A percentile compares a stretch with the other conserved stretches of the same genome.
Conservation (phyloP, 2,329 filamentous ascomycete species). For the Penicillium rolfsii region DNA sequence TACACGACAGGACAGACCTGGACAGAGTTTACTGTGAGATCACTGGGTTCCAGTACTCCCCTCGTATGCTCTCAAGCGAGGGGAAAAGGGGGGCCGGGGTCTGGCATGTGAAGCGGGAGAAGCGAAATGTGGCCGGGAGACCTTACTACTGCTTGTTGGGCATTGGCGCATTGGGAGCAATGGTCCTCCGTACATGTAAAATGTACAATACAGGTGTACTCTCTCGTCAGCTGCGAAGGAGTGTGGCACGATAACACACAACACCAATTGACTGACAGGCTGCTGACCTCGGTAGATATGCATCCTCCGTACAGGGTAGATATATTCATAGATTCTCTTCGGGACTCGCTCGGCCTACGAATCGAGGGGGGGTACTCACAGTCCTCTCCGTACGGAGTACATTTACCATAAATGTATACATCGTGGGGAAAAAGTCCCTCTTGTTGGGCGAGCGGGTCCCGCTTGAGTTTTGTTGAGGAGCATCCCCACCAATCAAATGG, state of each 20-base stretch:
- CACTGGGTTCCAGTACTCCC: too few relatives aligned
- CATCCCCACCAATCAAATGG: slow-evolving; percentile 17
- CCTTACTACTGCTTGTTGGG: not conserved
- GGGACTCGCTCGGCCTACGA: not conserved
- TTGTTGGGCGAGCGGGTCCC: slow-evolving; percentile 30
- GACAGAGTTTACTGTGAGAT: too few relatives aligned
- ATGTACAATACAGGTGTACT: too few relatives aligned
- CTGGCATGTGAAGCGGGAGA: not conserved
- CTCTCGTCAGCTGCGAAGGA: too few relatives aligned
- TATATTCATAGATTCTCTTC: not conserved
- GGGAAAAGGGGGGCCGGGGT: not conserved
- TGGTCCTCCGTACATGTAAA: not conserved
- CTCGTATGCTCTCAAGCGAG: not conserved
- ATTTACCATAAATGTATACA: not conserved
- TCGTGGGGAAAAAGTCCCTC: slow-evolving; percentile 1
- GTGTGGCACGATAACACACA: not conserved
- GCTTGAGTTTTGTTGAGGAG: slow-evolving; percentile 29
- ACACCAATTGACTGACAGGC: not conserved
- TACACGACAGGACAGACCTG: not conserved
- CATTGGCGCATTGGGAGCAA: not conserved
- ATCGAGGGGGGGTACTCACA: not conserved
- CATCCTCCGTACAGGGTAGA: not conserved
- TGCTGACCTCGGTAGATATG: not conserved
- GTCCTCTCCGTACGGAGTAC: too few relatives aligned
- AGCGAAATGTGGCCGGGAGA: not conserved